These are phyloP conservation scores for Penicillium cinerascens DNA, from an alignment of 495 filamentous ascomycete genomes.

Conservation along the genomic window DNA sequence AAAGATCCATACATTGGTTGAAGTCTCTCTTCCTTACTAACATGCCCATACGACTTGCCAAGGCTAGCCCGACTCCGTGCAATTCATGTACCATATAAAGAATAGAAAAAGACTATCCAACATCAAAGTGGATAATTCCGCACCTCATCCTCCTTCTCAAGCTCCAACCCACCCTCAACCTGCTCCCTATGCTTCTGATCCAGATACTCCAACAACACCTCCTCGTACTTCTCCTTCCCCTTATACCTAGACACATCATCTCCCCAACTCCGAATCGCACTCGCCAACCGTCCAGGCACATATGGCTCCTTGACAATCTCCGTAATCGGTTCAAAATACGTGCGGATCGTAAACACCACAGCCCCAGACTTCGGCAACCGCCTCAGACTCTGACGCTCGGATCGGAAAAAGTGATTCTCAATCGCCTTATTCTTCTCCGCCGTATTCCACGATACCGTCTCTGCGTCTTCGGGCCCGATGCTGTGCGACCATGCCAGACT, in stretches of 20 bases:
- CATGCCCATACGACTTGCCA: neutral
- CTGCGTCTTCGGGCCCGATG: constrained; percentile 70
- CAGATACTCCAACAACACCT: constrained; percentile 78
- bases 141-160: constrained; percentile 59
- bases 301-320: constrained; percentile 64
- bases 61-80: neutral
- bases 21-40: neutral
- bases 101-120: neutral
- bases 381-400: constrained; percentile 73
- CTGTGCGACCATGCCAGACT: constrained; percentile 65
- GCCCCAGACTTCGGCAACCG: constrained; percentile 70
- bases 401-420: constrained; percentile 72
- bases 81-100: neutral
- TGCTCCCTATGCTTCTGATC: constrained; percentile 78
- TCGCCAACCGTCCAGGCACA: constrained; percentile 69
- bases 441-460: constrained; percentile 65
- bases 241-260: constrained; percentile 83
- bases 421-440: constrained; percentile 76
- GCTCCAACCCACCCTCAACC: constrained; percentile 58
- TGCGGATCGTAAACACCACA: constrained; percentile 77
- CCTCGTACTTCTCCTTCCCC: constrained; percentile 73
- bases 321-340: constrained; percentile 70
- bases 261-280: constrained; percentile 78
- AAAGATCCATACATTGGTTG: neutral
- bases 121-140: constrained; percentile 45